Base-by-base conservation (phyloP, 2,329 filamentous ascomycete genomes). In the Claviceps digitariae region DNA sequence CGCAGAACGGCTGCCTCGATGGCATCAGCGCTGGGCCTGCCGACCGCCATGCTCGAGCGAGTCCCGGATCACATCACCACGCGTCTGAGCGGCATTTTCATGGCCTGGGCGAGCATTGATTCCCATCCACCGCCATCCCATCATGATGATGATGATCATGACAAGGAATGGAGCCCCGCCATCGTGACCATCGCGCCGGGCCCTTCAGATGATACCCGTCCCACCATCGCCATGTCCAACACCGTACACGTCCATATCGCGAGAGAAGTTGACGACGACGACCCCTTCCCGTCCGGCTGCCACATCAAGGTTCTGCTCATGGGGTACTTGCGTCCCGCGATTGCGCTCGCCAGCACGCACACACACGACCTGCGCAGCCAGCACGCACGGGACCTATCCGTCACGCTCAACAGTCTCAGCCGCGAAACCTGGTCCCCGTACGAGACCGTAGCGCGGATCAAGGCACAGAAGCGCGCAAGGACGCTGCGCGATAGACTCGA, bases 21-120 rank as follows among this genome's bases (percentile, higher is more conserved):
- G 13, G 61, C 60, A 3, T 57, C 60, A 12, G 65, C 73, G 40
- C 65, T 75, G 6, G 74, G 73, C 0, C 67, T 75, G 2, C 77
- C 79, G 0, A 80, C 76, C 0, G 75, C 80, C 0, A 81, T 76
- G 55, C 64, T 86, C 2, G 59, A 60, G 0, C 73, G 71, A 10
- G 69, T 84, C 0, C 69, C 78, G 0, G 74, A 76, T 27, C 71
- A 77, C 36, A 63, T 84, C 43, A 68, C 72, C 23, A 66, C 77
- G 56, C 73, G 76, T 3, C 70, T 86, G 50, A 67, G 70, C 13
- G 84, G 83, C 0, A 73, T 83, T 7, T 87, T 83, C 60, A 80
- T 83, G 41, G 82, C 80, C 3, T 87, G 83, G 83, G 77, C 75
- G 8, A 29, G 27, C 31, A 34, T 34, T 9, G 6, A 12, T 12